Percentiles rank a stretch among this genome's conserved stretches.
Conservation (phyloP, 2,329 filamentous ascomycete species). For the Neonectria faginata region DNA sequence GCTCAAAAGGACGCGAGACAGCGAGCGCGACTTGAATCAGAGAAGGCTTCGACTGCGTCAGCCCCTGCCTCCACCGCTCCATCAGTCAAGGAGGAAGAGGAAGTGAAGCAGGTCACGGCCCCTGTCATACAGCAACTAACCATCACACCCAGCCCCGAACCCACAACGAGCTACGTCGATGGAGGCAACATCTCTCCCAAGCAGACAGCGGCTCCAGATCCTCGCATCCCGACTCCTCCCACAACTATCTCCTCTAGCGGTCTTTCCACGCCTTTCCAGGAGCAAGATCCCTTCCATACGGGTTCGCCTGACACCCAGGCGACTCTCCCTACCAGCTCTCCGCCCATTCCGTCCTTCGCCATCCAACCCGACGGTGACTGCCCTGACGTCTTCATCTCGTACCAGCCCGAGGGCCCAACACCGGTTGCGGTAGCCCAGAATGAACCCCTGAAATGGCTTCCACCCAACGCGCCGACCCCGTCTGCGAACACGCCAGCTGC, state of each 20-base stretch:
- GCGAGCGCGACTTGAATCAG: slow-evolving; percentile 44
- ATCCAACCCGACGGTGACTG: slow-evolving; percentile 43
- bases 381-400: slow-evolving; percentile 62
- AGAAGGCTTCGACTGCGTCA: slow-evolving; percentile 31
- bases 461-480: slow-evolving; percentile 58
- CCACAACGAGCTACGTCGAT: neutral
- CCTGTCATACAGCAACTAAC: slow-evolving; percentile 12
- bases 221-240: slow-evolving; percentile 36
- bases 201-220: slow-evolving; percentile 24
- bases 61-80: slow-evolving; percentile 14
- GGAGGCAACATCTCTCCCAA: slow-evolving; percentile 28
- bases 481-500: slow-evolving; percentile 49
- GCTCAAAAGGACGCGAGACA: slow-evolving; percentile 67
- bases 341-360: slow-evolving; percentile 44
- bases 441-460: slow-evolving; percentile 63
- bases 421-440: slow-evolving; percentile 53
- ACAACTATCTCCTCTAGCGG: slow-evolving; percentile 43
- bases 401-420: slow-evolving; percentile 66
- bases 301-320: slow-evolving; percentile 39
- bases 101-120: slow-evolving; percentile 10
- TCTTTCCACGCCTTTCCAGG: slow-evolving; percentile 42
- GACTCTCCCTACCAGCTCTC: slow-evolving; percentile 48
- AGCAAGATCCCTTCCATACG: slow-evolving; percentile 37
- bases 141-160: slow-evolving; percentile 1
- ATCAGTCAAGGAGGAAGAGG: slow-evolving; percentile 7